Base-by-base conservation (phyloP, 2,329 filamentous ascomycete species). In the Scortechinia acanthostroma region DNA sequence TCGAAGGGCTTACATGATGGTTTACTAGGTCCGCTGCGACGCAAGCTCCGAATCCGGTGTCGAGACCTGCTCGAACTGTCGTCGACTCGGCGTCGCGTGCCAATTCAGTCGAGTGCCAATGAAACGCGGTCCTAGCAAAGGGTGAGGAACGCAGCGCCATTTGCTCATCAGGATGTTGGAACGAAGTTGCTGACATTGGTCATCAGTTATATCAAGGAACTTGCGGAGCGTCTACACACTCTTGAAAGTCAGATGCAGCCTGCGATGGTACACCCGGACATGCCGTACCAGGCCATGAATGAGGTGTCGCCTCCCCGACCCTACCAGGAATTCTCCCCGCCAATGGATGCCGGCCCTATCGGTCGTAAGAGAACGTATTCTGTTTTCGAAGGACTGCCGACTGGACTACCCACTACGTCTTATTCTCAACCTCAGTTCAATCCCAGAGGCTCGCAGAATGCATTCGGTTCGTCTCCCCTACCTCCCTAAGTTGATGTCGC, bases 111-210 rank as follows among this genome's bases (percentile, higher is more conserved):
- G 75, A 46, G 72, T 76, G 46, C 74, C 73, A 2, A 72, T 77
- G 71, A 78, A 74, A 52, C 61, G 71, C 47, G 74, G 74, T 10
- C 74, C 74, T 21, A 76, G 71, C 56, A 79, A 78, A 70, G 75
- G 75, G 69, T 71, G 63, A 46, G 53, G 40, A 30, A n/a, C 33
- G n/a, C 40, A 19, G 14, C 15, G 15, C n/a, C 33, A 45, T 22
- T n/a, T n/a, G n/a, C n/a, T n/a, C n/a, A n/a, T 44, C 40, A 21
- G 52, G 49, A 16, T 22, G 21, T 22, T 5, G n/a, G 4, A 43
- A 20, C 43, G 23, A 46, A 43, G 21, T 45, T n/a, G 45, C 54
- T 59, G 45, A 59, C 47, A 42, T 21, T 28, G 21, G 40, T 5
- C n/a, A n/a, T 40, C 47, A 73, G 69, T n/a, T 78, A 78, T 50